Conservation (phyloP, 2,329 filamentous ascomycete species). For the Cladosporium velox region DNA sequence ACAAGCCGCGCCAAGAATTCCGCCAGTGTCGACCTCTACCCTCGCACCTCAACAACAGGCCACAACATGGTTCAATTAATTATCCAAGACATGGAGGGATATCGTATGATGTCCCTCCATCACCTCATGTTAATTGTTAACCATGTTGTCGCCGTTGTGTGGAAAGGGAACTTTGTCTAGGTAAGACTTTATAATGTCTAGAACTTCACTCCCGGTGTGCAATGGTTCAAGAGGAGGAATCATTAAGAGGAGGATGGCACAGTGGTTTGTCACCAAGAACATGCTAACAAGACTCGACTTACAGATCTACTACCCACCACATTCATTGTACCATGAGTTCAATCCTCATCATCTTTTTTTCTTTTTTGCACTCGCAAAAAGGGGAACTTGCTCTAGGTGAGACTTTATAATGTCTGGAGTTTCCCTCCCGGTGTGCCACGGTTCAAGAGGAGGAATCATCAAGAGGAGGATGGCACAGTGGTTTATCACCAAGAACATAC, state of each 20-base stretch:
- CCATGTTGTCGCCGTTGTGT: conserved; percentile 17
- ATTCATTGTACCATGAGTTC: too few species aligned
- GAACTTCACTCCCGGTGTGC: background rate
- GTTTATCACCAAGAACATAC: background rate
- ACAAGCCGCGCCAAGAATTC: conserved; percentile 10
- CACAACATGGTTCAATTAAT: conserved; percentile 14
- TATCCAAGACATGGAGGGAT: conserved; percentile 20
- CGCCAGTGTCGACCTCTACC: background rate
- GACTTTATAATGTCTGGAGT: background rate
- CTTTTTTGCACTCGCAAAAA: background rate
- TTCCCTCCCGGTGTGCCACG: background rate
- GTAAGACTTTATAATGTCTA: background rate
- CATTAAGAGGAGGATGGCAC: background rate
- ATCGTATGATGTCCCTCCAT: conserved; percentile 14
- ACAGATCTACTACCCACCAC: too few species aligned
- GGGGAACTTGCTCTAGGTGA: background rate
- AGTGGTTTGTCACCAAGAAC: background rate
- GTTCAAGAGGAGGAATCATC: conserved; percentile 6
- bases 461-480: conserved; percentile 8
- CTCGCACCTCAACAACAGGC: conserved; percentile 20
- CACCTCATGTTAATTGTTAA: conserved; percentile 16
- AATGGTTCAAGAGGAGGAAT: conserved; percentile 12
- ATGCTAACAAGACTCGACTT: background rate
- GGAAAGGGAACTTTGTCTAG: conserved; percentile 7
- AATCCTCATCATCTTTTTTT: too few species aligned